Evolutionary conservation across 2,329 filamentous ascomycete genomes (phyloP).

Genomic region (Orbilia brochopaga): DNA sequence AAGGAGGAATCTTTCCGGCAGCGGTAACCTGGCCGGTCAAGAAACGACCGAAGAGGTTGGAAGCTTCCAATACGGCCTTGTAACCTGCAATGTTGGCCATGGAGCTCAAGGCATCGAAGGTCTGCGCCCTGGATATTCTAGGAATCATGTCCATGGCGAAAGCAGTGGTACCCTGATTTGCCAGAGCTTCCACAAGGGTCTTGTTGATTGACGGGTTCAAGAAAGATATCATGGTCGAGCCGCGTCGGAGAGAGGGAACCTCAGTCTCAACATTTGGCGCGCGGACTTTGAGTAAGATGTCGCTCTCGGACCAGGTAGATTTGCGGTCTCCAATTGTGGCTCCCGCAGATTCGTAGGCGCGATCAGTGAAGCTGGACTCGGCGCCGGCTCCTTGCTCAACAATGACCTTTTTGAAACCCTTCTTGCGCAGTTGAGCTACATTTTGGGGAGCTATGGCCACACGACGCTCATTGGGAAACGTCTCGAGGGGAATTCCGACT

Average conservation of each 20-base stretch:
- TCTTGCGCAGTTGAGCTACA: slow-evolving; percentile 80
- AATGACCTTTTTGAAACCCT: slow-evolving; percentile 77
- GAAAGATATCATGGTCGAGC: slow-evolving; percentile 79
- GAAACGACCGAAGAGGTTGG: slow-evolving; percentile 86
- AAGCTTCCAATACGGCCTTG: slow-evolving; percentile 87
- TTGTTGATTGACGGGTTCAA: slow-evolving; percentile 83
- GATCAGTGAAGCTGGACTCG: slow-evolving; percentile 76
- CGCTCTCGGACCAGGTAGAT: slow-evolving; percentile 73
- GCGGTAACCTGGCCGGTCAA: slow-evolving; percentile 88
- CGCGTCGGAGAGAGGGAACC: slow-evolving; percentile 70
- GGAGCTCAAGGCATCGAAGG: slow-evolving; percentile 64
- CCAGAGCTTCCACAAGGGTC: slow-evolving; percentile 74
- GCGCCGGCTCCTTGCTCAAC: slow-evolving; percentile 81
- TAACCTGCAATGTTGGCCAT: slow-evolving; percentile 97
- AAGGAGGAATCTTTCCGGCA: slow-evolving; percentile 82
- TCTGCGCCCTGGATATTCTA: slow-evolving; percentile 82
- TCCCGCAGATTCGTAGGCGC: slow-evolving; percentile 77
- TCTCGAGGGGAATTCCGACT: slow-evolving; percentile 80
- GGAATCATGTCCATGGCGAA: slow-evolving; percentile 96
- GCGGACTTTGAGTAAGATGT: slow-evolving; percentile 85
- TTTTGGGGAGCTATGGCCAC: slow-evolving; percentile 86
- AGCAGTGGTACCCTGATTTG: slow-evolving; percentile 71
- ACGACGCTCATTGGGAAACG: slow-evolving; percentile 77
- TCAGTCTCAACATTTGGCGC: slow-evolving; percentile 72
- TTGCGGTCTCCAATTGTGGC: slow-evolving; percentile 74